These are phyloP conservation scores for Bimuria novae-zelandiae DNA, from an alignment of 2,329 filamentous ascomycete genomes.

Conservation along the genomic window DNA sequence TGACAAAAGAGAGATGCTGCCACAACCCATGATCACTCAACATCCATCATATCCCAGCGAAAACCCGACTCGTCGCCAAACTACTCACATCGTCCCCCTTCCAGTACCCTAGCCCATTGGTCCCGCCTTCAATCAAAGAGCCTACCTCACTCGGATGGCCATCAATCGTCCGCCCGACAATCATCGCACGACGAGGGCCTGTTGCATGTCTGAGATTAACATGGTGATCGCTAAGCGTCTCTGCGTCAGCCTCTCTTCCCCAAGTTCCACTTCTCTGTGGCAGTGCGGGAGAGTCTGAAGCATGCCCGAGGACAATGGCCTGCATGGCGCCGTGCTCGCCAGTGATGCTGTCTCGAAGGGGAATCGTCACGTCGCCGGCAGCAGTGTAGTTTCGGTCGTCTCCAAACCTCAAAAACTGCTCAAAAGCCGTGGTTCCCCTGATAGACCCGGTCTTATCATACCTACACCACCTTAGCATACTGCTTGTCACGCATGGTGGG, in stretches of 20 bases:
- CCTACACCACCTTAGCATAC: not conserved
- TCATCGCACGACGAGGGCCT: not conserved
- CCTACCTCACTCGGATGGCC: slow-evolving; percentile 5
- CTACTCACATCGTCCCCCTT: slow-evolving; percentile 7
- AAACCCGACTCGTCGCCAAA: slow-evolving; percentile 6
- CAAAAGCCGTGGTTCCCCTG: slow-evolving; percentile 3
- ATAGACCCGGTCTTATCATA: slow-evolving; percentile 6
- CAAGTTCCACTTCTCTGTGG: not conserved
- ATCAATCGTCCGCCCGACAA: not conserved
- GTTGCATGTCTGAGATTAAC: not conserved
- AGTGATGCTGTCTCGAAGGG: not conserved
- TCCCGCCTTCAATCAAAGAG: not conserved
- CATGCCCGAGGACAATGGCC: slow-evolving; percentile 1
- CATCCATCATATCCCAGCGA: no score
- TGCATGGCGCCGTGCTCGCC: slow-evolving; percentile 3
- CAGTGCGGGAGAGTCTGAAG: not conserved
- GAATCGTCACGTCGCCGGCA: slow-evolving; percentile 1
- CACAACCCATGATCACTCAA: no score
- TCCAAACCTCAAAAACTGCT: not conserved
- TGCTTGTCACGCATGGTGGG: not conserved
- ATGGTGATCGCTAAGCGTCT: slow-evolving; percentile 1
- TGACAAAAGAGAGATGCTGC: no score
- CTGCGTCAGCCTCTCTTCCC: not conserved
- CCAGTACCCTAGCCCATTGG: slow-evolving; percentile 7
- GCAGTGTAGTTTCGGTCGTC: not conserved